These are phyloP conservation scores for Ophiostoma ulmi DNA, from an alignment of 2,329 filamentous ascomycete genomes.

Conservation along the genomic window DNA sequence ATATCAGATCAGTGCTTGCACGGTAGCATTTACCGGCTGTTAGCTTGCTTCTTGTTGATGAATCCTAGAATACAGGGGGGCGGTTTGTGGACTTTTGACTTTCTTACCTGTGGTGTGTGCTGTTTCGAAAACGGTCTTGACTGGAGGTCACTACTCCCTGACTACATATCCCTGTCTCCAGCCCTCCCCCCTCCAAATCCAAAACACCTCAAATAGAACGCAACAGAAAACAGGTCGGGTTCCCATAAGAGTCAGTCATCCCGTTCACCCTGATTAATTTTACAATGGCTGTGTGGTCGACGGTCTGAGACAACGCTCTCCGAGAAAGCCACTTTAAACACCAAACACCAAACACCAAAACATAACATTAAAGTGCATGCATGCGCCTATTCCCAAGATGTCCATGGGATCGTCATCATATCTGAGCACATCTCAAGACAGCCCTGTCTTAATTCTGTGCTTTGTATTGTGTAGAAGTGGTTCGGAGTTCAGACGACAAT, in stretches of 20 bases:
- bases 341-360: neutral
- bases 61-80: neutral
- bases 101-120: neutral
- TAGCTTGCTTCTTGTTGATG: neutral
- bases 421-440: neutral
- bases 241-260: neutral
- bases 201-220: neutral
- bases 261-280: neutral
- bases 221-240: neutral
- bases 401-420: neutral
- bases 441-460: neutral
- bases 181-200: neutral
- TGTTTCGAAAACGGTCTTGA: neutral
- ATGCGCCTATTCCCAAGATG: neutral
- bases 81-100: neutral
- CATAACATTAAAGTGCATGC: neutral
- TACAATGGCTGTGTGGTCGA: neutral
- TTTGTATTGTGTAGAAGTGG: neutral
- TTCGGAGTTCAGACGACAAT: neutral
- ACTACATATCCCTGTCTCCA: neutral
- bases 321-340: neutral
- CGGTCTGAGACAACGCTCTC: neutral
- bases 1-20: neutral
- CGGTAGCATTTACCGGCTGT: neutral
- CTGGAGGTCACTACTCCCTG: neutral